Evolutionary conservation across 2,329 filamentous ascomycete genomes (phyloP).

Genomic region (Mycosphaerella sp.): DNA sequence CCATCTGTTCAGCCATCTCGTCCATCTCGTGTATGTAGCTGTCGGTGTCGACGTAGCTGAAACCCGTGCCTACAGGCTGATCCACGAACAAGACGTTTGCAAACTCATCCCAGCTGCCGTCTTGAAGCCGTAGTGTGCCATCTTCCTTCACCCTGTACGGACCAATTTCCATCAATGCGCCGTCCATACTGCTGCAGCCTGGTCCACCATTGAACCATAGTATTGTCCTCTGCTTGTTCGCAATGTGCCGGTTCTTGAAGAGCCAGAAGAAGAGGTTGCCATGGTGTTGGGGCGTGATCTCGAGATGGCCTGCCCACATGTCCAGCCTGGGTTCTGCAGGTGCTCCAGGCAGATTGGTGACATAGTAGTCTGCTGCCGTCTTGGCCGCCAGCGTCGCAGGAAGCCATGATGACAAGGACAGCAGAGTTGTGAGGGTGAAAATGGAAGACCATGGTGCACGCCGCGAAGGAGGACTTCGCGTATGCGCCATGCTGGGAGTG

Average conservation of each 20-base stretch:
- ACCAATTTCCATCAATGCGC: slow-evolving; percentile 91
- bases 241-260: slow-evolving; percentile 91
- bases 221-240: slow-evolving; percentile 80
- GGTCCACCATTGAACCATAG: slow-evolving; percentile 97
- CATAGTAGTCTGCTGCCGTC: slow-evolving; percentile 80
- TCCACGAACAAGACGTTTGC: slow-evolving; percentile 96
- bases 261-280: slow-evolving; percentile 99
- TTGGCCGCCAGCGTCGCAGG: slow-evolving; percentile 40
- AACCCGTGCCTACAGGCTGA: slow-evolving; percentile 93
- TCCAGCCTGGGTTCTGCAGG: slow-evolving; percentile 66
- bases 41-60: slow-evolving; percentile 89
- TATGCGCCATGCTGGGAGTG: slow-evolving; percentile 15
- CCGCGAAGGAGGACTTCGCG: slow-evolving; percentile 5
- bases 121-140: slow-evolving; percentile 66
- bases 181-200: slow-evolving; percentile 95
- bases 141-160: slow-evolving; percentile 80
- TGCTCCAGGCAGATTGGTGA: slow-evolving; percentile 75
- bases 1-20: slow-evolving; percentile 83
- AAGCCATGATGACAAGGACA: slow-evolving; percentile 18
- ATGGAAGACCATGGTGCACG: slow-evolving; percentile 14
- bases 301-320: slow-evolving; percentile 98
- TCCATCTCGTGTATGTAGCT: slow-evolving; percentile 78
- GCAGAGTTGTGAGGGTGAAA: slow-evolving; percentile 12
- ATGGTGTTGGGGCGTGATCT: slow-evolving; percentile 75
- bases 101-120: slow-evolving; percentile 98